Evolutionary conservation across 306 rosid species (phyloP).

Genomic region (Astragalus membranaceus): DNA sequence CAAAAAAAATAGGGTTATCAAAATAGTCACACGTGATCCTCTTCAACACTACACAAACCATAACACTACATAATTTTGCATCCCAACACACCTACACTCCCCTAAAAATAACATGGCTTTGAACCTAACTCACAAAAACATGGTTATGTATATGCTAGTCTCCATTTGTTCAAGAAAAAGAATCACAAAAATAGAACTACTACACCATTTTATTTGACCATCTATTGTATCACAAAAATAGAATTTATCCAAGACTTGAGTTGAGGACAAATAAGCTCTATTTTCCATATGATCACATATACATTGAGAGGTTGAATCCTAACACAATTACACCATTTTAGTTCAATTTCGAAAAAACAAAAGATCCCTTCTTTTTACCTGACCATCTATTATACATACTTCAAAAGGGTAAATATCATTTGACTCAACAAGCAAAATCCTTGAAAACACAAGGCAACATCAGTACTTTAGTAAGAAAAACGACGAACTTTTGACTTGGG

Average conservation of each 20-base stretch:
- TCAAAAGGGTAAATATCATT: slow-evolving; percentile 7
- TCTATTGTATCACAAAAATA: too few relatives aligned
- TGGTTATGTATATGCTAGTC: too few relatives aligned
- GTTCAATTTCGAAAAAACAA: background rate
- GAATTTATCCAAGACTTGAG: background rate
- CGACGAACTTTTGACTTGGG: background rate
- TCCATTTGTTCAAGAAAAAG: too few relatives aligned
- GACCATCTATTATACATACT: background rate
- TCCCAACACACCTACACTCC: too few relatives aligned
- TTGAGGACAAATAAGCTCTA: background rate
- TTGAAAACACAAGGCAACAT: background rate
- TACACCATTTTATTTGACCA: too few relatives aligned
- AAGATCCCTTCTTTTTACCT: background rate
- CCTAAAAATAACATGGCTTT: too few relatives aligned
- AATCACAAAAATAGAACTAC: too few relatives aligned
- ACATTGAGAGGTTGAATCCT: background rate
- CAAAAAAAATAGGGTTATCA: too few relatives aligned
- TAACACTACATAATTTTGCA: too few relatives aligned
- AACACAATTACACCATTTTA: slow-evolving; percentile 2
- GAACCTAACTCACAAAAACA: too few relatives aligned
- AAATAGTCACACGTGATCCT: too few relatives aligned
- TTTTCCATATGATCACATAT: background rate
- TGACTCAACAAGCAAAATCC: background rate
- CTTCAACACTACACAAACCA: too few relatives aligned
- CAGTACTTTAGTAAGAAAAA: background rate